Evolutionary conservation across 768 basidiomycete species (phyloP).

Genomic region (Lentinula guzmanii): DNA sequence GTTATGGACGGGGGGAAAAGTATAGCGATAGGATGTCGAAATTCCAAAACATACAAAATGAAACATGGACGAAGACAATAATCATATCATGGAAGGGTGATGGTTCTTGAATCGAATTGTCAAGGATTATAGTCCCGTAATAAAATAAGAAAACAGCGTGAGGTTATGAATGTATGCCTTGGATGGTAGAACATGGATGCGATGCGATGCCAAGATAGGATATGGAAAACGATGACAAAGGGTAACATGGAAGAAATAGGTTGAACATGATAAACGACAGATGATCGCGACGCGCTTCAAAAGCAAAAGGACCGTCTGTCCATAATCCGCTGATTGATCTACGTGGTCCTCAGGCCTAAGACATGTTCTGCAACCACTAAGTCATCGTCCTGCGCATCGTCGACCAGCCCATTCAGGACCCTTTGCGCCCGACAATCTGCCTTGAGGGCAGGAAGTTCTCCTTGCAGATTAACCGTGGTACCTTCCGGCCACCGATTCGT

Average conservation of each 20-base stretch:
- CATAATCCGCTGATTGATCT: not conserved
- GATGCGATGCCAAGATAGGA: not conserved
- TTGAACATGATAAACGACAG: not conserved
- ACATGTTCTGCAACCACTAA: not conserved
- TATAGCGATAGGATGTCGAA: not conserved
- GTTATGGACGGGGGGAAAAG: not conserved
- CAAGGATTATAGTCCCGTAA: not conserved
- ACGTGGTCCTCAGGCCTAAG: not conserved
- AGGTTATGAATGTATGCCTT: not conserved
- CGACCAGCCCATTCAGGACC: conserved; percentile 10
- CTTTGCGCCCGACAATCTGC: conserved; percentile 40
- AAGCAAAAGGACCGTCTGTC: not conserved
- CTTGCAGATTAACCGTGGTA: conserved; percentile 48
- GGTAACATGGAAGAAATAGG: not conserved
- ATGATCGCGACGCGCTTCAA: not conserved
- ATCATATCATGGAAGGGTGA: not conserved
- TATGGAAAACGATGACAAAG: not conserved
- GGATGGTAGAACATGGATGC: conserved; percentile 4
- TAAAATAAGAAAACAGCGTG: not conserved
- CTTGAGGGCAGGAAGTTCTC: conserved; percentile 57
- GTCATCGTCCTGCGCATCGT: conserved; percentile 12
- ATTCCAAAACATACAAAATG: not conserved
- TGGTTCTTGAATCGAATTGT: not conserved
- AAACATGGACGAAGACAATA: conserved; percentile 3
- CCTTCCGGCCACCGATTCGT: conserved; percentile 66